phyloP scores from a whole-genome alignment of 2,329 filamentous ascomycete species.

The Fonsecaea nubica region DNA sequence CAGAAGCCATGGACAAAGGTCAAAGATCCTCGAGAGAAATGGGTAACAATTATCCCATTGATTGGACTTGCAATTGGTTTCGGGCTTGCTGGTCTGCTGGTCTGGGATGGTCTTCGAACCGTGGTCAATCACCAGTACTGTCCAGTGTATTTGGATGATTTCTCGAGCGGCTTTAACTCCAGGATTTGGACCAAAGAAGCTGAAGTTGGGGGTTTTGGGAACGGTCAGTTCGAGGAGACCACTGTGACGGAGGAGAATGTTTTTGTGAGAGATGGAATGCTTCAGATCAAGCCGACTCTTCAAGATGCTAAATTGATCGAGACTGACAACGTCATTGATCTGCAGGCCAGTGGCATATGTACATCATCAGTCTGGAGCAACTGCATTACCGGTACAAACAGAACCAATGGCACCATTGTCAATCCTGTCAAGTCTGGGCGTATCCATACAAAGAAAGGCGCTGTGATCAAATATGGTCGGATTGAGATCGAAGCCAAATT shows the following conservation, averaged over 20 bases:
- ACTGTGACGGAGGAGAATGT: slow-evolving; percentile 76
- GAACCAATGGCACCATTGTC: slow-evolving; percentile 76
- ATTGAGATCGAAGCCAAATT: slow-evolving; percentile 80
- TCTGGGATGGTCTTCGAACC: slow-evolving; percentile 75
- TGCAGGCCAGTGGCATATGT: slow-evolving; percentile 70
- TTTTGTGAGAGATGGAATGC: slow-evolving; percentile 70
- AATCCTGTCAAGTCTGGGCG: slow-evolving; percentile 80
- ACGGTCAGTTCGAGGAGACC: slow-evolving; percentile 81
- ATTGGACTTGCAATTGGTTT: slow-evolving; percentile 74
- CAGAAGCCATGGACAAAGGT: slow-evolving; percentile 75
- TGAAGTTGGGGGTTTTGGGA: slow-evolving; percentile 60
- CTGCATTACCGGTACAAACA: slow-evolving; percentile 78
- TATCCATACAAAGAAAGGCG: slow-evolving; percentile 74
- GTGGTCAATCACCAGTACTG: slow-evolving; percentile 79
- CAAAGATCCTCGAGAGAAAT: slow-evolving; percentile 79
- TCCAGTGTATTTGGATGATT: slow-evolving; percentile 70
- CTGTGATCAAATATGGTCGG: slow-evolving; percentile 78
- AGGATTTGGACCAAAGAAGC: slow-evolving; percentile 73
- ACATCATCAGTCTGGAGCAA: slow-evolving; percentile 65
- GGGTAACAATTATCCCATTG: slow-evolving; percentile 80
- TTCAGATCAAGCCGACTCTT: slow-evolving; percentile 79
- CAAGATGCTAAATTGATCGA: slow-evolving; percentile 72
- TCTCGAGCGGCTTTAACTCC: slow-evolving; percentile 63
- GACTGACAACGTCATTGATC: slow-evolving; percentile 71
- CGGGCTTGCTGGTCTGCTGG: slow-evolving; percentile 70